phyloP scores from a whole-genome alignment of 1,284 basidiomycete species.

The Vanrija sp. region DNA sequence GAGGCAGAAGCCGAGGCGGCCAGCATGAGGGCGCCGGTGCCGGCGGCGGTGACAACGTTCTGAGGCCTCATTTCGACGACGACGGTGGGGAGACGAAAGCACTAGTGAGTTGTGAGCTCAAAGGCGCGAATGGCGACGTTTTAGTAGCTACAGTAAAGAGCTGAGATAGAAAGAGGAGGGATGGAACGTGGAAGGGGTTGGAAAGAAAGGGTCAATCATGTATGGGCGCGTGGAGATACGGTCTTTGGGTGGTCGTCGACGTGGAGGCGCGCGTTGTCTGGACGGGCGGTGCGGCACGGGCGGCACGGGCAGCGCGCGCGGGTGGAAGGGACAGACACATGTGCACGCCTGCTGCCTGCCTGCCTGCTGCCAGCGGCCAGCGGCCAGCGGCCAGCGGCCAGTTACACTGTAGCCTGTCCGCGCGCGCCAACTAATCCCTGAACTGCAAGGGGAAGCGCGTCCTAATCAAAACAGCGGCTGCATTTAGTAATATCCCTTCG shows the following conservation, averaged over 20 bases:
- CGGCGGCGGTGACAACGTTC: conserved; percentile 41
- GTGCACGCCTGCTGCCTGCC: background rate
- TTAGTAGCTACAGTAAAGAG: background rate
- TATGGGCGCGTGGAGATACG: background rate
- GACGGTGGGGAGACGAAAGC: background rate
- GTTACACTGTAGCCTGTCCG: too few species aligned
- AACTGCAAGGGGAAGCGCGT: background rate
- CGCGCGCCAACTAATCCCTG: background rate
- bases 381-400: too few species aligned
- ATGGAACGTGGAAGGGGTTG: background rate
- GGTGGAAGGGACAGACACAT: too few species aligned
- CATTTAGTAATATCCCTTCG: too few species aligned
- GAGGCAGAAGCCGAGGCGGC: conserved; percentile 34
- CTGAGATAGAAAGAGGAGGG: conserved; percentile 1
- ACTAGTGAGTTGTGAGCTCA: conserved; percentile 1
- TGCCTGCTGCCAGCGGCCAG: too few species aligned
- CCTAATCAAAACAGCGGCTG: background rate
- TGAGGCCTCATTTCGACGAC: conserved; percentile 37
- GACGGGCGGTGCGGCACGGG: too few species aligned
- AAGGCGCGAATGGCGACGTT: background rate
- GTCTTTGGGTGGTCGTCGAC: conserved; percentile 8
- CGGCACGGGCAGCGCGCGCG: too few species aligned
- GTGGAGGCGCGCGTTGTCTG: conserved; percentile 5
- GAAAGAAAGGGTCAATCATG: background rate
- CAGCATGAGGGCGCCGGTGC: conserved; percentile 40